phyloP scores from a whole-genome alignment of 371 early-diverging fungal species.

The Capillidium rhysosporum region DNA sequence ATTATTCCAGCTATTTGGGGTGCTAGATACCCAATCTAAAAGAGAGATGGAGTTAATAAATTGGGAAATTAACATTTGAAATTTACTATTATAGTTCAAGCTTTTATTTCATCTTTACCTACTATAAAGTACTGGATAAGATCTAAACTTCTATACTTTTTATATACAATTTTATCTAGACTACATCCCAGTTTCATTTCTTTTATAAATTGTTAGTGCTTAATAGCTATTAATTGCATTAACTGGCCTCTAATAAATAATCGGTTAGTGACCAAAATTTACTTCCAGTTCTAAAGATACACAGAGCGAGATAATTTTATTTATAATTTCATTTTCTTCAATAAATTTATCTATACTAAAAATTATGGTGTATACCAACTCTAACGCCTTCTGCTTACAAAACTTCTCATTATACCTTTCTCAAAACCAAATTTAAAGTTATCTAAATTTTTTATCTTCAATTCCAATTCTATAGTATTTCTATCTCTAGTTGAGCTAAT shows the following conservation, averaged over 20 bases:
- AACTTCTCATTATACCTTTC: not conserved
- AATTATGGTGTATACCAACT: not conserved
- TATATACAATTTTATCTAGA: conserved; percentile 74
- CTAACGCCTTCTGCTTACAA: not conserved
- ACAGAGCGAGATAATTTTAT: conserved; percentile 78
- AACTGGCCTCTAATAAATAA: conserved; percentile 7
- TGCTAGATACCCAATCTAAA: conserved; percentile 46
- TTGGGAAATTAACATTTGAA: not conserved
- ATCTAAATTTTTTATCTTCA: conserved; percentile 83
- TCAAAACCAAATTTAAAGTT: conserved; percentile 19
- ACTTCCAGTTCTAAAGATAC: conserved; percentile 47
- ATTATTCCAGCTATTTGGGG: conserved; percentile 95
- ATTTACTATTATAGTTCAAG: conserved; percentile 84
- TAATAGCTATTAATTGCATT: conserved; percentile 19
- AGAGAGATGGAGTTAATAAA: not conserved
- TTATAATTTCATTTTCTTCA: conserved; percentile 66
- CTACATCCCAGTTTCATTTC: conserved; percentile 39
- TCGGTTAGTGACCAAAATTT: not conserved
- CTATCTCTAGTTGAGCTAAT: conserved; percentile 91
- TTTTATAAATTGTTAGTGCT: conserved; percentile 37
- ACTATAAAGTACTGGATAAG: conserved; percentile 95
- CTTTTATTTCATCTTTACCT: conserved; percentile 85
- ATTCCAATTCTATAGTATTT: conserved; percentile 90
- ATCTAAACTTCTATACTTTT: conserved; percentile 77
- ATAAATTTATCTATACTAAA: conserved; percentile 74